Conservation (phyloP, 139 green algal species). For the Auxenochlorella pyrenoidosa region DNA sequence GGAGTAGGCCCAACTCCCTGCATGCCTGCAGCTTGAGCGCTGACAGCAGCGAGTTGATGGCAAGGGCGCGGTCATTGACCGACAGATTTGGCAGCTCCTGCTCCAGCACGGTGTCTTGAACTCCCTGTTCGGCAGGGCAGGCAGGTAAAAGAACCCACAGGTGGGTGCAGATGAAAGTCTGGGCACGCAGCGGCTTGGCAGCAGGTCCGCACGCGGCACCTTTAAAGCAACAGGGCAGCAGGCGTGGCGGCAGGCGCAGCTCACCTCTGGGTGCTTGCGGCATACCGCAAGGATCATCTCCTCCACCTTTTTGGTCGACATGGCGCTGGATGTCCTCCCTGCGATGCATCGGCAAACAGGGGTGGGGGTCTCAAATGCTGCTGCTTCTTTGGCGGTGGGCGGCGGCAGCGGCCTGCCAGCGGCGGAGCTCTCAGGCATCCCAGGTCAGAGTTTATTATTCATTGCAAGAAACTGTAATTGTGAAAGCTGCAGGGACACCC, state of each 20-base stretch:
- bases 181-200: too few species aligned
- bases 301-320: neutral
- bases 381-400: too few species aligned
- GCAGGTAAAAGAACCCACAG: neutral
- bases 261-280: constrained; percentile 33
- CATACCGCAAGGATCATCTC: constrained; percentile 13
- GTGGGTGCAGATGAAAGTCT: neutral
- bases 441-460: too few species aligned
- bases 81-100: constrained; percentile 24
- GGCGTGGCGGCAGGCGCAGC: neutral
- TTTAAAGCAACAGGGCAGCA: neutral
- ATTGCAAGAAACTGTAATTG: too few species aligned
- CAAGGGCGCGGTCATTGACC: constrained; percentile 39
- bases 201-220: too few species aligned
- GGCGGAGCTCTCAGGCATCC: too few species aligned
- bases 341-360: too few species aligned
- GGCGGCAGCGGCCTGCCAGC: too few species aligned
- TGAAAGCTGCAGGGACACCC: too few species aligned
- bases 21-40: constrained; percentile 35
- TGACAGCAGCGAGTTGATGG: constrained; percentile 55
- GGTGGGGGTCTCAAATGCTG: too few species aligned
- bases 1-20: neutral
- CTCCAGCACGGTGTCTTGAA: constrained; percentile 16
- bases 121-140: neutral
- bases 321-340: neutral